Percentiles rank a stretch among this genome's conserved stretches.
phyloP scores from a whole-genome alignment of 768 basidiomycete genomes.

The Amanita molliuscula region DNA sequence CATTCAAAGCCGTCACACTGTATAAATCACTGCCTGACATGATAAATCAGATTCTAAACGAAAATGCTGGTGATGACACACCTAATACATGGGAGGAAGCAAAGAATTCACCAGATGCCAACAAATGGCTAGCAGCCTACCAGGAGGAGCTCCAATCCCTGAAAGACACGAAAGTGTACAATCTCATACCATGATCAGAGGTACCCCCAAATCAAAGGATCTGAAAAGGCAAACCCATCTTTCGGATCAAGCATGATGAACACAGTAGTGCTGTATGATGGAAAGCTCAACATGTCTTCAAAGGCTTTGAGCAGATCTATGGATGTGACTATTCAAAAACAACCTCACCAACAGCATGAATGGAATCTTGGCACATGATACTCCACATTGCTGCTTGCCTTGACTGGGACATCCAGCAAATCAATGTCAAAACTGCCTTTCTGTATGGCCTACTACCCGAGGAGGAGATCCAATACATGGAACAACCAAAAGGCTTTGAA shows the following conservation, averaged over 20 bases:
- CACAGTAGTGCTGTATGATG: slow-evolving; percentile 16
- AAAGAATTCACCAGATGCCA: slow-evolving; percentile 13
- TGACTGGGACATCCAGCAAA: slow-evolving; percentile 26
- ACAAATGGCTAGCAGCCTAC: slow-evolving; percentile 11
- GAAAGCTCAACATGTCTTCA: slow-evolving; percentile 30
- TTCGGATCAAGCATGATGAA: slow-evolving; percentile 20
- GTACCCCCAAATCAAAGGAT: slow-evolving; percentile 15
- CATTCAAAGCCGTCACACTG: too few relatives aligned
- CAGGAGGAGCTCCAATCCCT: slow-evolving; percentile 16
- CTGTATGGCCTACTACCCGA: slow-evolving; percentile 21
- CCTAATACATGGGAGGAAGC: slow-evolving; percentile 10
- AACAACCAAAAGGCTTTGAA: slow-evolving; percentile 22
- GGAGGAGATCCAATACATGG: slow-evolving; percentile 23
- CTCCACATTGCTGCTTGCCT: slow-evolving; percentile 22
- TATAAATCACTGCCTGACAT: too few relatives aligned
- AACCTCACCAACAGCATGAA: slow-evolving; percentile 27
- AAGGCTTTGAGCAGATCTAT: slow-evolving; percentile 29
- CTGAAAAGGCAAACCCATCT: slow-evolving; percentile 10
- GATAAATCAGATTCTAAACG: not conserved
- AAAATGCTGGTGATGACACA: not conserved
- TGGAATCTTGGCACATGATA: slow-evolving; percentile 27
- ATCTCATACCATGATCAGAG: slow-evolving; percentile 12
- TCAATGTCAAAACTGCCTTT: slow-evolving; percentile 31
- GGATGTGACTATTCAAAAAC: slow-evolving; percentile 33
- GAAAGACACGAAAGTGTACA: slow-evolving; percentile 17